These are phyloP conservation scores for Apiospora koreana DNA, from an alignment of 2,329 filamentous ascomycete species.

Conservation along the genomic window DNA sequence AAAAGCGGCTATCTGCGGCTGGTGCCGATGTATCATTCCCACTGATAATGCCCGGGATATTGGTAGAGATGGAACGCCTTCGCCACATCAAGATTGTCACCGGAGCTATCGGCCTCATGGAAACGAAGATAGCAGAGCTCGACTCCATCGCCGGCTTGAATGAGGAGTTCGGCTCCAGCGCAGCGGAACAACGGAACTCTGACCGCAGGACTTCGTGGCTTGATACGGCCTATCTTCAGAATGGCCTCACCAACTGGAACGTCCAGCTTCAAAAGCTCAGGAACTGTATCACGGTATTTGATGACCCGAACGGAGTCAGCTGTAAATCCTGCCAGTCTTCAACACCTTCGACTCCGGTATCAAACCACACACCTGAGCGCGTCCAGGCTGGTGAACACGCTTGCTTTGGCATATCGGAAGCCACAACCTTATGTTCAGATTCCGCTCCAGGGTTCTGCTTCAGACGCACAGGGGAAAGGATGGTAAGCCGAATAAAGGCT, in stretches of 20 bases:
- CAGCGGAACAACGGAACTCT: slow-evolving; percentile 13
- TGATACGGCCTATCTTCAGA: slow-evolving; percentile 26
- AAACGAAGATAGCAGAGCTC: slow-evolving; percentile 24
- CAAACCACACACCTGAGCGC: too few species aligned
- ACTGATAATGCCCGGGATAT: slow-evolving; percentile 30
- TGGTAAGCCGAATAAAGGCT: slow-evolving; percentile 21
- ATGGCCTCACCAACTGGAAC: slow-evolving; percentile 28
- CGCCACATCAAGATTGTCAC: slow-evolving; percentile 24
- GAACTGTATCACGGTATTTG: too few species aligned
- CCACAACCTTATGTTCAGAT: too few species aligned
- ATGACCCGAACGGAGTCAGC: too few species aligned
- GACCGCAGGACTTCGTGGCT: slow-evolving; percentile 26
- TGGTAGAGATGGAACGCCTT: slow-evolving; percentile 31
- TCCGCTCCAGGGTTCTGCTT: too few species aligned
- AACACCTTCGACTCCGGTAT: too few species aligned
- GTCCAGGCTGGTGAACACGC: too few species aligned
- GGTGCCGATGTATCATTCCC: slow-evolving; percentile 23
- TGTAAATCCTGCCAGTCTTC: too few species aligned
- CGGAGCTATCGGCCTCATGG: slow-evolving; percentile 24
- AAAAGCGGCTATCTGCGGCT: slow-evolving; percentile 16
- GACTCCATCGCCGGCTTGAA: neutral
- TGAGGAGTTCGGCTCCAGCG: neutral
- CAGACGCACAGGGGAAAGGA: too few species aligned
- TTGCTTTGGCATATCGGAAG: too few species aligned
- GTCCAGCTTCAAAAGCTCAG: slow-evolving; percentile 25